Conservation (phyloP, 176 grass and related monocot species). For the Zea luxurians region DNA sequence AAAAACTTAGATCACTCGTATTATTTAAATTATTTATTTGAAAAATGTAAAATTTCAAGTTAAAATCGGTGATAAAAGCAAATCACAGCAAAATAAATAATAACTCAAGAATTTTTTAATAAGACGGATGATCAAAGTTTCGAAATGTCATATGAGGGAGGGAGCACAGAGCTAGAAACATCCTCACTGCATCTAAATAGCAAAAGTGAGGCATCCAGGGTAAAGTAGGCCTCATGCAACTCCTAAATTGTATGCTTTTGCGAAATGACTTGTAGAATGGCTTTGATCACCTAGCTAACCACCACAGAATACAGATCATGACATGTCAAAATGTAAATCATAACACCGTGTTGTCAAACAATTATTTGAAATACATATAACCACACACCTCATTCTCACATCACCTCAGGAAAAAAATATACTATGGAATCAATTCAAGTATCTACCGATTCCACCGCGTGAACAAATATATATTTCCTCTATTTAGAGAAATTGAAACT, state of each 20-base stretch:
- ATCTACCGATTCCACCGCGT: background rate
- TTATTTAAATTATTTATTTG: too few species aligned
- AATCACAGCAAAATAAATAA: too few species aligned
- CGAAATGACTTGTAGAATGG: background rate
- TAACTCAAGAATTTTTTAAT: too few species aligned
- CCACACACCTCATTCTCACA: background rate
- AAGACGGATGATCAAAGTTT: too few species aligned
- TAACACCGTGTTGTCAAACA: background rate
- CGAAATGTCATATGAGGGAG: background rate
- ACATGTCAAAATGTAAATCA: background rate
- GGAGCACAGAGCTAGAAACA: background rate
- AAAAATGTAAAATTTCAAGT: too few species aligned
- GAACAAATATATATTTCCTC: background rate
- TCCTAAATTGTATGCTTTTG: background rate
- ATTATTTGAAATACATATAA: background rate
- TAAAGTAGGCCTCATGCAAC: background rate
- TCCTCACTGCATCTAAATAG: background rate
- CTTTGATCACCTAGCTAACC: background rate
- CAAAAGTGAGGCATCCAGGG: background rate
- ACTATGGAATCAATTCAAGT: background rate
- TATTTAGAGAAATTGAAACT: slow-evolving; percentile 13
- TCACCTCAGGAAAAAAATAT: background rate
- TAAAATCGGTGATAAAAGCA: too few species aligned
- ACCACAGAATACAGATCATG: background rate
- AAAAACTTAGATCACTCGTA: too few species aligned